These are phyloP conservation scores for Fusarium cicatricum DNA, from an alignment of 2,329 filamentous ascomycete species.

Conservation along the genomic window DNA sequence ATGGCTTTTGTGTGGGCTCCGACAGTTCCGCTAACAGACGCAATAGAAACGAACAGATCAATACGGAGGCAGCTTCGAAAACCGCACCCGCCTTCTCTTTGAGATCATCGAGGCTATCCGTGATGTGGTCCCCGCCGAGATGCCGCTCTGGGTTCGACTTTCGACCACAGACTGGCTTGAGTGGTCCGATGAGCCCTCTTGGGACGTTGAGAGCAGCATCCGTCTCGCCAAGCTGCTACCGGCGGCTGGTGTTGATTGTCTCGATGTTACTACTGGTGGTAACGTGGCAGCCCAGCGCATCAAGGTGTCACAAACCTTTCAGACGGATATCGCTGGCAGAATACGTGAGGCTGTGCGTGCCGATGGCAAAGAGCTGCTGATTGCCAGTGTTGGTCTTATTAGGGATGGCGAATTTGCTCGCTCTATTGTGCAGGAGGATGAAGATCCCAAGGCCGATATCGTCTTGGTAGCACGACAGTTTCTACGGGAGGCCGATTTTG, in stretches of 20 bases:
- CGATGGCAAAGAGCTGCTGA: constrained; percentile 62
- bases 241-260: constrained; percentile 77
- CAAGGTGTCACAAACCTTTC: constrained; percentile 70
- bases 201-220: constrained; percentile 69
- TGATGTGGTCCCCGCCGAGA: constrained; percentile 59
- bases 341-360: constrained; percentile 72
- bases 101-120: constrained; percentile 63
- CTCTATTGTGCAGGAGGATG: constrained; percentile 59
- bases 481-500: constrained; percentile 82
- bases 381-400: constrained; percentile 80
- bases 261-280: constrained; percentile 83
- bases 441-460: constrained; percentile 67
- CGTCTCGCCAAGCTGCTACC: constrained; percentile 64
- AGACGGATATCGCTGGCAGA: constrained; percentile 74
- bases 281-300: constrained; percentile 71
- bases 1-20: not conserved
- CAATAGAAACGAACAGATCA: constrained; percentile 64
- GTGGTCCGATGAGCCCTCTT: constrained; percentile 56
- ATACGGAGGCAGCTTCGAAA: constrained; percentile 72
- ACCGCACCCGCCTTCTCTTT: constrained; percentile 68
- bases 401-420: constrained; percentile 73
- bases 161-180: constrained; percentile 72
- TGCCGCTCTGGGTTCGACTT: constrained; percentile 67
- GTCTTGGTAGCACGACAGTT: constrained; percentile 80
- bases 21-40: constrained; percentile 11